Conservation (phyloP, 352 stramenopile species). For the Saprolegnia parasitica region DNA sequence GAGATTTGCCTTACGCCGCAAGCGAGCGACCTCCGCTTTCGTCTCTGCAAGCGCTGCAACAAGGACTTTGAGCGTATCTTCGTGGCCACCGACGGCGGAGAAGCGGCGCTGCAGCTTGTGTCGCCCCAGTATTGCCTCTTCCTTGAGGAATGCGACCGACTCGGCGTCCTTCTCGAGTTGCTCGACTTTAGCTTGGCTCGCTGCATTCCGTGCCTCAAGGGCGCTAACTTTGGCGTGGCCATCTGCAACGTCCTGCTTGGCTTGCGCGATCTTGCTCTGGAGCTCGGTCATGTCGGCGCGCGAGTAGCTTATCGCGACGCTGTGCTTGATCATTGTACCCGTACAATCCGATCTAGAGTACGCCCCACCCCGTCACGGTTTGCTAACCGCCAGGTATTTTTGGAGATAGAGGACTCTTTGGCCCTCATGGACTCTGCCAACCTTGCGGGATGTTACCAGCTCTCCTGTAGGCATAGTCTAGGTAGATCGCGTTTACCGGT, state of each 20-base stretch:
- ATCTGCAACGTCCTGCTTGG: constrained; percentile 5
- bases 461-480: too few relatives aligned
- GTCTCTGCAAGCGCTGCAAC: constrained; percentile 11
- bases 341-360: too few relatives aligned
- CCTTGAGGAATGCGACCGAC: not conserved
- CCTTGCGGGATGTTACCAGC: too few relatives aligned
- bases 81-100: constrained; percentile 24
- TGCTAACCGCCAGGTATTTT: too few relatives aligned
- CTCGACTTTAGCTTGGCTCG: not conserved
- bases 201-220: not conserved
- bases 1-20: not conserved
- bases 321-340: constrained; percentile 9
- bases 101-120: constrained; percentile 23
- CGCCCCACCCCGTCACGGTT: too few relatives aligned
- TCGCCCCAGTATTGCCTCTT: constrained; percentile 11
- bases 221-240: not conserved
- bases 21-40: constrained; percentile 10
- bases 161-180: constrained; percentile 20
- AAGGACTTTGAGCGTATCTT: constrained; percentile 23
- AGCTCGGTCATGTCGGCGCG: constrained; percentile 10
- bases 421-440: too few relatives aligned
- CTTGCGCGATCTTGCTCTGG: constrained; percentile 1
- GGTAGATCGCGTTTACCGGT: too few relatives aligned
- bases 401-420: too few relatives aligned
- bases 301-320: constrained; percentile 16